Base-by-base conservation (phyloP, 2,329 filamentous ascomycete genomes). In the Pseudogymnoascus sp. region DNA sequence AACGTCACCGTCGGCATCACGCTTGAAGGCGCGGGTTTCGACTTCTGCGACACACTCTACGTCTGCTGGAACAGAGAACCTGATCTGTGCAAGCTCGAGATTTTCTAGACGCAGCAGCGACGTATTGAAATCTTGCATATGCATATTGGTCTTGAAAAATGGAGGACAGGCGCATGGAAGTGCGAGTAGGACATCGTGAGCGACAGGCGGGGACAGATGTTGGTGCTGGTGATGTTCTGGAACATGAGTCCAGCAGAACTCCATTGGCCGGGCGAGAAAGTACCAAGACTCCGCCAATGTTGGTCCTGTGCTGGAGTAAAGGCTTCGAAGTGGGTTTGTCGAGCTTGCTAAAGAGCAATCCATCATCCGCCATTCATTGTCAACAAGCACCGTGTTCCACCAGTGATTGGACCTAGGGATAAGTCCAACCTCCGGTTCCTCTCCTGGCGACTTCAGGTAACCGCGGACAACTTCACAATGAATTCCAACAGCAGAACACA, bases 221-320 rank as follows among this genome's bases (percentile, higher is more conserved):
- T 99, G 94, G 69, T 97, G 92, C 62, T 87, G 82, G 59, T 91
- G 88, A 61, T 91, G 83, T 61, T 96, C 84, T 4, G 94, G 92
- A 20, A 99, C 87, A 73, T 99, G 94, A 1, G 94, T 97, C 81
- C 93, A 99, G 78, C 93, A 97, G 7, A 93, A 84, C 73, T 99
- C 91, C 50, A 87, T 83, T 5, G 95, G 95, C 7, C 90, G 83
- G 1, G 90, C 79, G n/a, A 99, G 83, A 76, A 99, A 99, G 81
- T 92, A 99, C 87, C 91, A 97, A 33, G 80, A 80, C 67, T 99
- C 94, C 0, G 94, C 91, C 1, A 82, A 78, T 43, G 86, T 83
- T 62, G 80, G 83, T 62, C 83, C 83, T 25, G 82, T 82, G 67
- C 83, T 89, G 12, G 91, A 95, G 74, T 95, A 97, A 33, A 85